Percentiles rank a stretch among this genome's conserved stretches.
Conservation (phyloP, 1,139 yeast species). For the Blastobotrys arbuscula region DNA sequence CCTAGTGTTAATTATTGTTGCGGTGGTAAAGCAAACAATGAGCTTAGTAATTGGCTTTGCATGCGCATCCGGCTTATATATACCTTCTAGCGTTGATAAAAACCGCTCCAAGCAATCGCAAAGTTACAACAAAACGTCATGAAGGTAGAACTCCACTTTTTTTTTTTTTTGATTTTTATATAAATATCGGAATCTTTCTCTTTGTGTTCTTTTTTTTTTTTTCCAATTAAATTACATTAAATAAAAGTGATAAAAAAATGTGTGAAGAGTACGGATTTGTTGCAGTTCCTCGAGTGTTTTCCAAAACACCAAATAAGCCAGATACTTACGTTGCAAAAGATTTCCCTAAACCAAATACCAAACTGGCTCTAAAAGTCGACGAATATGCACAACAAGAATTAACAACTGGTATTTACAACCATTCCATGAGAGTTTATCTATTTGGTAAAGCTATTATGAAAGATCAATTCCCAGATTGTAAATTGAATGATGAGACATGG, state of each 20-base stretch:
- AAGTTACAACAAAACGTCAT: too few relatives aligned
- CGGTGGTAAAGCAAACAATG: too few relatives aligned
- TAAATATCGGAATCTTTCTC: not conserved
- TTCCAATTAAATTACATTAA: not conserved
- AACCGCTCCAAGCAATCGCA: too few relatives aligned
- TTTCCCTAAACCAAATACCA: not conserved
- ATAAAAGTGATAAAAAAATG: slow-evolving; percentile 1
- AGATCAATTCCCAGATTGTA: slow-evolving; percentile 23
- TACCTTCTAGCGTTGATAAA: too few relatives aligned
- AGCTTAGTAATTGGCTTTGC: too few relatives aligned
- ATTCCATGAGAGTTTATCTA: slow-evolving; percentile 19
- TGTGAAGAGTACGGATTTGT: slow-evolving; percentile 7
- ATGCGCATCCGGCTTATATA: too few relatives aligned
- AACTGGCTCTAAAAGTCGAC: not conserved
- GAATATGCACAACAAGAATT: slow-evolving; percentile 17
- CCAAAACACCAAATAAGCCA: slow-evolving; percentile 1
- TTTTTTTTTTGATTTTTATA: too few relatives aligned
- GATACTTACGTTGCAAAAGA: not conserved
- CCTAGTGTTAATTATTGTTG: too few relatives aligned
- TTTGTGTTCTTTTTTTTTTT: not conserved
- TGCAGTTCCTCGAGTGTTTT: slow-evolving; percentile 5
- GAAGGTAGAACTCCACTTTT: not conserved
- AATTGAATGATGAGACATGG: slow-evolving; percentile 17
- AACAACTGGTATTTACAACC: slow-evolving; percentile 19
- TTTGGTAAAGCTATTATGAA: slow-evolving; percentile 20